Evolutionary conservation across 306 rosid genomes (phyloP), one percentile per base, ranked within the genome.

Genomic region (Casuarina glauca): DNA sequence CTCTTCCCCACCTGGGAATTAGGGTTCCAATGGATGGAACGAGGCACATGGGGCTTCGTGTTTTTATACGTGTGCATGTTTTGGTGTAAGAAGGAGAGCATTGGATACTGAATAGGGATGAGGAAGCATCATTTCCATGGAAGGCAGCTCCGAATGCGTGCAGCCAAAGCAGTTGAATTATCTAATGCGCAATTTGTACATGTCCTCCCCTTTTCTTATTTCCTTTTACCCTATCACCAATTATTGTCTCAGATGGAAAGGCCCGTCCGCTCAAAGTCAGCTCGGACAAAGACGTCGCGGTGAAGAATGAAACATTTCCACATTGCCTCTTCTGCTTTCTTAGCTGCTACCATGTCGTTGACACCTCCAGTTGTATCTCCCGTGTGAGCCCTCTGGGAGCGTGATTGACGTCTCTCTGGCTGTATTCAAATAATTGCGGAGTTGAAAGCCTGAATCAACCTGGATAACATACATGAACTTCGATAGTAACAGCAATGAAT

Each of bases 161-260:
- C 57, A 81, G 93, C 91, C 98, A 85, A 86, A 89, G 83, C 82
- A 69, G 88, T 83, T 80, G 75, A 80, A 78, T 82, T 76, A 78
- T 76, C 77, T 76, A 9, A 75, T 76, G 32, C 32, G 32, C 32
- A 26, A 26, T 26, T 26, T 26, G 32, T 26, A 26, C 32, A 26
- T 26, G 69, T 55, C 75, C 78, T 57, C 77, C 53, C 4, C 20
- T 26, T 36, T 68, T 78, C 53, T 45, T 70, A 63, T 63, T 73
- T 64, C 53, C 26, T 71, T 80, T 75, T 70, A 51, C 80, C 44
- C 26, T 64, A 54, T 74, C 1, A 61, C 38, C 78, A 74, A 73
- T 68, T 35, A 75, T 60, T 80, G 74, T 74, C 44, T 41, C 57
- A 82, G 71, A 80, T 83, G 76, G 61, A 80, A 45, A 15, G 26